Percentiles rank a stretch among this genome's conserved stretches.
These are phyloP conservation scores for Ramularia collo-cygni DNA, from an alignment of 2,329 filamentous ascomycete species.

Conservation along the genomic window DNA sequence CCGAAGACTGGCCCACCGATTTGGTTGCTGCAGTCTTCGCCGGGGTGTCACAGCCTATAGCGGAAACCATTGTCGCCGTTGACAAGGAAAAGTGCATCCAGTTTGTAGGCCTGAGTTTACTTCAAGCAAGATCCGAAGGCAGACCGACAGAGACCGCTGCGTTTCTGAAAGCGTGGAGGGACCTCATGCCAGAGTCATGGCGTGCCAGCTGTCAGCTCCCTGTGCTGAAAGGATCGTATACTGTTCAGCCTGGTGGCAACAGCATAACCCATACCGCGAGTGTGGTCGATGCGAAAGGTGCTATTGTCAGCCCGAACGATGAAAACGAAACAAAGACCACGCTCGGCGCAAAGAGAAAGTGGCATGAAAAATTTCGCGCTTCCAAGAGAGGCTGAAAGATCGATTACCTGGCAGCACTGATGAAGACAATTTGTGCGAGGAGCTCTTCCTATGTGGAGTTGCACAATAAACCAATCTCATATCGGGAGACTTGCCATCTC, in stretches of 20 bases:
- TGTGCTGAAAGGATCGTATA: constrained; percentile 21
- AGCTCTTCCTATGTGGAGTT: background rate
- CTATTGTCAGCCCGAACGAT: constrained; percentile 1
- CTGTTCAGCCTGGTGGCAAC: constrained; percentile 15
- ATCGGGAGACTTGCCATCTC: constrained; percentile 69
- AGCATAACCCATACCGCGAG: constrained; percentile 18
- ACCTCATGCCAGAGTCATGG: constrained; percentile 30
- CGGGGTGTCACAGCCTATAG: constrained; percentile 12
- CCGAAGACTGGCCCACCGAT: constrained; percentile 30
- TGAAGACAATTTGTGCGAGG: too few relatives aligned
- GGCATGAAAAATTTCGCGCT: constrained; percentile 34
- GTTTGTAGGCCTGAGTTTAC: constrained; percentile 18
- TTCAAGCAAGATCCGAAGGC: constrained; percentile 19
- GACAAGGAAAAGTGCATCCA: constrained; percentile 18
- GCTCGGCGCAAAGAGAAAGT: constrained; percentile 30
- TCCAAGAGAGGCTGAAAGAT: constrained; percentile 21
- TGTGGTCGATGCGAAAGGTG: constrained; percentile 1
- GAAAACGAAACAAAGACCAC: constrained; percentile 17
- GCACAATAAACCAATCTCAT: constrained; percentile 31
- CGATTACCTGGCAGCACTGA: too few relatives aligned
- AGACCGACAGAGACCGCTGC: constrained; percentile 18
- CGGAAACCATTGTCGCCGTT: constrained; percentile 24
- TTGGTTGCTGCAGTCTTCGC: constrained; percentile 33
- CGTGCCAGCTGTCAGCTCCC: constrained; percentile 21
- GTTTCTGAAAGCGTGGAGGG: constrained; percentile 35